Conservation (phyloP, 352 stramenopile genomes). For the Phytophthora hibernalis region DNA sequence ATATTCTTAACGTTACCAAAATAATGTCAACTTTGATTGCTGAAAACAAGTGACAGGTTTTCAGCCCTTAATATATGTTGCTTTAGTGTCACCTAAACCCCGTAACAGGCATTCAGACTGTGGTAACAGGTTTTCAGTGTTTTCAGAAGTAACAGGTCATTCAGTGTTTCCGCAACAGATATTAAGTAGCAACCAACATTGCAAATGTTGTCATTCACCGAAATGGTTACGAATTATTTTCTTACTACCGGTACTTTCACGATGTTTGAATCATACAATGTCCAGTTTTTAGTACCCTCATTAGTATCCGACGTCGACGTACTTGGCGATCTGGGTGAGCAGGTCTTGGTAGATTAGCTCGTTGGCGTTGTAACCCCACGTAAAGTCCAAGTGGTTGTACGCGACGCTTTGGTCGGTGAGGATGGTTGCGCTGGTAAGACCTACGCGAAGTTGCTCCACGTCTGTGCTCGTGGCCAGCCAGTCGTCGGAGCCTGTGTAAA, state of each 20-base stretch:
- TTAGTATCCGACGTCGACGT: constrained; percentile 61
- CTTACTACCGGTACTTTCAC: constrained; percentile 6
- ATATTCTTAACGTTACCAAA: too few relatives aligned
- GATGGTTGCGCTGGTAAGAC: constrained; percentile 55
- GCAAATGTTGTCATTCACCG: neutral
- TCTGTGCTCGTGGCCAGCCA: constrained; percentile 57
- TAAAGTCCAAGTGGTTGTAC: constrained; percentile 81
- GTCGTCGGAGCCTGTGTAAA: constrained; percentile 62
- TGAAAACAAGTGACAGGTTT: too few relatives aligned
- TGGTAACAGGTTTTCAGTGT: too few relatives aligned
- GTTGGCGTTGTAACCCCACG: constrained; percentile 66
- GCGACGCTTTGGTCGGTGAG: constrained; percentile 52
- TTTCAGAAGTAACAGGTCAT: too few relatives aligned
- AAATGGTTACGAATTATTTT: neutral
- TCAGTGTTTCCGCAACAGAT: too few relatives aligned
- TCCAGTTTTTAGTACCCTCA: too few relatives aligned
- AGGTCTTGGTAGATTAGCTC: constrained; percentile 66
- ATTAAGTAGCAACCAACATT: too few relatives aligned
- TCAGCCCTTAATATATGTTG: too few relatives aligned
- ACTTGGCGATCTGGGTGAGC: constrained; percentile 60
- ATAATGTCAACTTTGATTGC: too few relatives aligned
- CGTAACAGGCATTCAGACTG: too few relatives aligned
- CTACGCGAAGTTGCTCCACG: constrained; percentile 51
- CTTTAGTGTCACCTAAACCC: too few relatives aligned
- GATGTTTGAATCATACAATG: neutral